Conservation (phyloP, 345 rosid species). For the Dimocarpus longan region DNA sequence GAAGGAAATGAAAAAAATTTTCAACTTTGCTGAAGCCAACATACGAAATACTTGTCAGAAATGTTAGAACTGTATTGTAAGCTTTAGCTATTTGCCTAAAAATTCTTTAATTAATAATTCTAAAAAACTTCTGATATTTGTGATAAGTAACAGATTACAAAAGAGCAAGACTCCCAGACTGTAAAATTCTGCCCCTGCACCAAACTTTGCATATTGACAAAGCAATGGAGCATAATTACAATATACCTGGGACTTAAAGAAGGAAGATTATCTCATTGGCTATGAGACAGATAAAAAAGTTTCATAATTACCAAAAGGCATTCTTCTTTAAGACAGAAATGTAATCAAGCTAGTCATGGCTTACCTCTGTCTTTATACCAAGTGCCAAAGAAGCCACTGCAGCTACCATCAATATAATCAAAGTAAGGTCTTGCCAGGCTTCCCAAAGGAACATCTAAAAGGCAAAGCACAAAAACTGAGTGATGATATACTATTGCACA, state of each 20-base stretch:
- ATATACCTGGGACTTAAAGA: not conserved
- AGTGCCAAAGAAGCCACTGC: conserved; percentile 85
- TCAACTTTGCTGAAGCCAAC: not conserved
- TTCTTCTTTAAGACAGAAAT: not conserved
- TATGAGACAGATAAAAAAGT: not conserved
- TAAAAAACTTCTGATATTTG: not conserved
- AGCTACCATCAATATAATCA: conserved; percentile 88
- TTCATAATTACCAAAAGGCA: not conserved
- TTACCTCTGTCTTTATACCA: conserved; percentile 97
- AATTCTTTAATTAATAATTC: not conserved
- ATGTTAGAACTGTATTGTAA: too few species aligned
- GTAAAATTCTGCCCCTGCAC: not conserved
- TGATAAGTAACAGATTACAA: not conserved
- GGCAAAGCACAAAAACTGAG: not conserved
- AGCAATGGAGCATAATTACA: not conserved
- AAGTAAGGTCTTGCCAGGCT: conserved; percentile 87
- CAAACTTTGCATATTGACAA: not conserved
- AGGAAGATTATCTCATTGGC: not conserved
- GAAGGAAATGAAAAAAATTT: too few species aligned
- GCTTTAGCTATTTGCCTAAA: too few species aligned
- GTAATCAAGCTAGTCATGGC: conserved; percentile 11
- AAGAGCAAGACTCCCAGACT: not conserved
- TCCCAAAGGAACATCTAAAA: conserved; percentile 87
- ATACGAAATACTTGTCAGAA: too few species aligned
- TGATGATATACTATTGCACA: not conserved